Percentiles rank a stretch among this genome's conserved stretches.
Conservation (phyloP, 73 alveolate genomes). For the Vitrella brassicaformis region DNA sequence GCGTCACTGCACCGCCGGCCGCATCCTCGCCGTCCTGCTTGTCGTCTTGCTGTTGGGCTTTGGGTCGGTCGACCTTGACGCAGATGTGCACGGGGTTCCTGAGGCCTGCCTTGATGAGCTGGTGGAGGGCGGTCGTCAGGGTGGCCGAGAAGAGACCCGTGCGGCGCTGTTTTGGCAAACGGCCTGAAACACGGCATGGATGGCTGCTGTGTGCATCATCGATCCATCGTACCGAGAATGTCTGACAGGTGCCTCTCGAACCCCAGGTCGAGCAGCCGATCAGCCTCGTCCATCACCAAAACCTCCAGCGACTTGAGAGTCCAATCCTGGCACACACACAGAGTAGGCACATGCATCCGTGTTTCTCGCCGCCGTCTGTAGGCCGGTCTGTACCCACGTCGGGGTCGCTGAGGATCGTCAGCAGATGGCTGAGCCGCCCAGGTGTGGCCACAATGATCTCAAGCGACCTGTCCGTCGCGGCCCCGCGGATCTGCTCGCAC, state of each 20-base stretch:
- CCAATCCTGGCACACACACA: neutral
- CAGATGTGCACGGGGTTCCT: constrained; percentile 93
- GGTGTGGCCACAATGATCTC: constrained; percentile 5
- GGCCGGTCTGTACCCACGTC: neutral
- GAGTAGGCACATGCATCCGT: neutral
- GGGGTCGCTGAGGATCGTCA: neutral
- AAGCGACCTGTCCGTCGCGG: too few species aligned
- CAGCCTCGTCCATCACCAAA: constrained; percentile 93
- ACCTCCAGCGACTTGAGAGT: constrained; percentile 48
- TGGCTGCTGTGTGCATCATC: too few species aligned
- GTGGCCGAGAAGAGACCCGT: constrained; percentile 99
- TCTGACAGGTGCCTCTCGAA: constrained; percentile 9
- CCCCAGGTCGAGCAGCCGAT: constrained; percentile 51
- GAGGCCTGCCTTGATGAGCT: constrained; percentile 82
- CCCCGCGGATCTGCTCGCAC: too few species aligned
- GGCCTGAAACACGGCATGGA: constrained; percentile 52
- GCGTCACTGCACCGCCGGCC: constrained; percentile 1
- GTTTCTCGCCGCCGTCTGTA: neutral
- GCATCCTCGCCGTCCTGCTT: neutral
- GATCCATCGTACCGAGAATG: too few species aligned
- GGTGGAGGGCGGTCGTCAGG: constrained; percentile 82
- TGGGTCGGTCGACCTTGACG: constrained; percentile 40
- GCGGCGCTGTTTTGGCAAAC: constrained; percentile 97
- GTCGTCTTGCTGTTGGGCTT: neutral
- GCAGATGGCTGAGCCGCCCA: neutral